A percentile compares a stretch with the other conserved stretches of the same genome.
These are phyloP conservation scores for Xylariaceae sp. DNA, from an alignment of 2,329 filamentous ascomycete species.

Conservation along the genomic window DNA sequence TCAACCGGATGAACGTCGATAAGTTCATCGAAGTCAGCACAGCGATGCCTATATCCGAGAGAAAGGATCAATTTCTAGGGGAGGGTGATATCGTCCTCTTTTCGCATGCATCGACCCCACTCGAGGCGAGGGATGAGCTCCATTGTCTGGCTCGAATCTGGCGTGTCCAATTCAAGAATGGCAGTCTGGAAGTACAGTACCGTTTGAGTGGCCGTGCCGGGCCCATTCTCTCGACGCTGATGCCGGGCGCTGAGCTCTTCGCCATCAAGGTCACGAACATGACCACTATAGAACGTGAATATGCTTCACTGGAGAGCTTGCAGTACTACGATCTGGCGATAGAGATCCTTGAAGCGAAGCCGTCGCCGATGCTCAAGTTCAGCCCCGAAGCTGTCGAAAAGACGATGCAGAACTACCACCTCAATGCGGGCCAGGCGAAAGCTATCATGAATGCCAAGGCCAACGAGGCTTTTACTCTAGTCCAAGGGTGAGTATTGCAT, in stretches of 20 bases:
- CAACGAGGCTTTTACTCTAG: constrained; percentile 94
- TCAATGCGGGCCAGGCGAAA: constrained; percentile 84
- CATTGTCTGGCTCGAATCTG: constrained; percentile 84
- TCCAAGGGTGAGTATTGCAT: constrained; percentile 62
- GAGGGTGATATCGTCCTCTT: constrained; percentile 88
- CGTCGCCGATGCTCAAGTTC: constrained; percentile 80
- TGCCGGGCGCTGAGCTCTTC: constrained; percentile 61
- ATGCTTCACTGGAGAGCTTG: constrained; percentile 79
- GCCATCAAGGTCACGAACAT: constrained; percentile 85
- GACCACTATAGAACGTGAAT: constrained; percentile 91
- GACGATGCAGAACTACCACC: constrained; percentile 67
- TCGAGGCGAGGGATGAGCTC: constrained; percentile 55
- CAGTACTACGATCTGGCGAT: constrained; percentile 95
- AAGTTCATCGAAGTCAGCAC: constrained; percentile 89
- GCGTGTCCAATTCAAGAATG: constrained; percentile 72
- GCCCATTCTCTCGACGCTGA: constrained; percentile 54
- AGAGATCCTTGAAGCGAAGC: constrained; percentile 82
- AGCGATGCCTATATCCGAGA: constrained; percentile 62
- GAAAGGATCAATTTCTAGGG: constrained; percentile 62
- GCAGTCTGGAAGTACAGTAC: constrained; percentile 76
- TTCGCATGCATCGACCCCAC: constrained; percentile 64
- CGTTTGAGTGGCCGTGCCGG: constrained; percentile 64
- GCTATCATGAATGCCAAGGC: constrained; percentile 87
- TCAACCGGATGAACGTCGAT: constrained; percentile 84
- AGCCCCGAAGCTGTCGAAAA: constrained; percentile 62